Evolutionary conservation across 495 filamentous ascomycete species (phyloP).

Genomic region (Letharia lupina): DNA sequence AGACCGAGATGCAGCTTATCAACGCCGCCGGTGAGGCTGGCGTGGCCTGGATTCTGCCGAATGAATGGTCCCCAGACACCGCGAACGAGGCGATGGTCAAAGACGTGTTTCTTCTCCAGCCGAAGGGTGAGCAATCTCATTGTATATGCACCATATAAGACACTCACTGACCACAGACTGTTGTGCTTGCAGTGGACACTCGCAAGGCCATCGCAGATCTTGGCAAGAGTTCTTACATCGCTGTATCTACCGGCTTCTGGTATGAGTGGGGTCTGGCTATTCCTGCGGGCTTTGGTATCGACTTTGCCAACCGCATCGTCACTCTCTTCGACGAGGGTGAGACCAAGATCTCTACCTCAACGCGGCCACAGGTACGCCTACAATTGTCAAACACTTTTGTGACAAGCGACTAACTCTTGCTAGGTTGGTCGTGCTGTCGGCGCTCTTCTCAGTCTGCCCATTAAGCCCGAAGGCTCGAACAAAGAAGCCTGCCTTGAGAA

Average conservation of each 20-base stretch:
- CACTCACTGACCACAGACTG: background rate
- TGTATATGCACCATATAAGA: background rate
- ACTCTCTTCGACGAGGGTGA: slow-evolving; percentile 45
- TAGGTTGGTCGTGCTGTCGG: slow-evolving; percentile 39
- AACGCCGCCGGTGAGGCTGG: slow-evolving; percentile 52
- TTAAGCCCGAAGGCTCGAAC: slow-evolving; percentile 40
- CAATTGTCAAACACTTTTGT: slow-evolving; percentile 1
- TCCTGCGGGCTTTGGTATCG: slow-evolving; percentile 37
- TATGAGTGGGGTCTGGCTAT: slow-evolving; percentile 43
- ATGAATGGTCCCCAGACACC: slow-evolving; percentile 43
- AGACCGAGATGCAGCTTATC: slow-evolving; percentile 42
- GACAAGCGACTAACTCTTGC: slow-evolving; percentile 23
- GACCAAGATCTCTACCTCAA: slow-evolving; percentile 33
- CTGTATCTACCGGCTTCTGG: slow-evolving; percentile 42
- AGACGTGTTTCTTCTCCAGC: slow-evolving; percentile 28
- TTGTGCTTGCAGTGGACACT: slow-evolving; percentile 17
- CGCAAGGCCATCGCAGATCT: slow-evolving; percentile 34
- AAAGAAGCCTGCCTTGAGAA: slow-evolving; percentile 26
- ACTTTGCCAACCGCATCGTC: slow-evolving; percentile 32
- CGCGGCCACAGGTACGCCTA: slow-evolving; percentile 38
- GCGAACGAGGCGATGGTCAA: slow-evolving; percentile 31
- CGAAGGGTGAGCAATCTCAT: slow-evolving; percentile 13
- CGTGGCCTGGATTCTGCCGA: slow-evolving; percentile 54
- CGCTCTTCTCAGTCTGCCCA: slow-evolving; percentile 34
- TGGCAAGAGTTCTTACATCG: slow-evolving; percentile 42